Evolutionary conservation across 164 flowering plant genomes (phyloP).

Genomic region (Santalum album): DNA sequence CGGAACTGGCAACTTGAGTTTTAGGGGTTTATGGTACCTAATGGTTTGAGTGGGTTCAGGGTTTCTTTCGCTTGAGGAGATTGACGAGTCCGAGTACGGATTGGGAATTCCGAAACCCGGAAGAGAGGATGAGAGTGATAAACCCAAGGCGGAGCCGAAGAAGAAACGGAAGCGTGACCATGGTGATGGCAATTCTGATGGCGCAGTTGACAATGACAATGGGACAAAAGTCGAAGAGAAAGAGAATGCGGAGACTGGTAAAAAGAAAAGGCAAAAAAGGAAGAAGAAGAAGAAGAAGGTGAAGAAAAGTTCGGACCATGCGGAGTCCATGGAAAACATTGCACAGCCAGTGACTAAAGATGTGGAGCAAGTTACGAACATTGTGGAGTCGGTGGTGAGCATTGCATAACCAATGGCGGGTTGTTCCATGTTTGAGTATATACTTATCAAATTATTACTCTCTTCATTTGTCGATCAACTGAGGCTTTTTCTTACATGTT

Average conservation of each 20-base stretch:
- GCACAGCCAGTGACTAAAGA: too few species aligned
- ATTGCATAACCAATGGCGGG: constrained; percentile 15
- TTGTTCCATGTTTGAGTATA: constrained; percentile 4
- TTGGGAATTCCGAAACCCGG: constrained; percentile 25
- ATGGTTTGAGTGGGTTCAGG: constrained; percentile 30
- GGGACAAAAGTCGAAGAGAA: neutral
- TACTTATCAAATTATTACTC: too few species aligned
- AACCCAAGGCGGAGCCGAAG: constrained; percentile 3
- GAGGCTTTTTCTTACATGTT: too few species aligned
- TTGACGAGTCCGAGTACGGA: constrained; percentile 62
- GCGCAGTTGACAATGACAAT: constrained; percentile 4
- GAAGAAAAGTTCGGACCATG: too few species aligned
- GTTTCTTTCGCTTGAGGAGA: constrained; percentile 80
- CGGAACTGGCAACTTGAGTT: too few species aligned
- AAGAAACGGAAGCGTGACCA: constrained; percentile 14
- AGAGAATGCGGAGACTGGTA: neutral
- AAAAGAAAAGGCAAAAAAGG: neutral
- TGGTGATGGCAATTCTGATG: constrained; percentile 5
- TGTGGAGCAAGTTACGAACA: too few species aligned
- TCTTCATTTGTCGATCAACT: too few species aligned
- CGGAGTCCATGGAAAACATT: too few species aligned
- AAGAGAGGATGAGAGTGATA: constrained; percentile 3
- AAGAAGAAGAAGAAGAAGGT: constrained; percentile 11
- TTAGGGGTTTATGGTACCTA: too few species aligned
- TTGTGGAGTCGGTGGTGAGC: constrained; percentile 7